Evolutionary conservation across 2,329 filamentous ascomycete species (phyloP), one percentile per base, ranked within the genome.

Genomic region (Neofusicoccum sp.): DNA sequence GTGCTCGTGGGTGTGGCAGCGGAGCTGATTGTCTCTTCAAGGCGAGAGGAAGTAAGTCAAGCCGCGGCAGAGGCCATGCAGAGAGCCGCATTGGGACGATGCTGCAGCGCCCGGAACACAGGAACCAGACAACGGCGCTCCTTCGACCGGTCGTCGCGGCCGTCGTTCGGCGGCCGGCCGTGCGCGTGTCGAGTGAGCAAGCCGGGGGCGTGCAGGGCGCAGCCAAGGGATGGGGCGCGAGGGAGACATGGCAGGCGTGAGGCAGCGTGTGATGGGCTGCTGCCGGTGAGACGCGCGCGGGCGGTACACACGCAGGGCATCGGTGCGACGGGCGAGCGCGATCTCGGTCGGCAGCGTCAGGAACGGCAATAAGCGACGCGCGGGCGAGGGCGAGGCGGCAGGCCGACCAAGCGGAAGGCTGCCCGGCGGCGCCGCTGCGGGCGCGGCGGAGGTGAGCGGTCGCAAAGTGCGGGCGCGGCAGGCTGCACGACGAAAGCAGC

Each of bases 361-460:
- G 37, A 22, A 33, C 52, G 52, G 28, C n/a, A n/a, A 37, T 14
- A 58, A 28, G 39, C 54, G 54, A 56, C 6, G 36, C n/a, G 50
- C 37, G 14, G 33, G 31, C 48, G 48, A 37, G 7, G 28, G 12
- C 16, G 11, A 31, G 14, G 16, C 41, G 41, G 8, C 39, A 14
- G 29, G 39, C 41, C 4, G 41, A 36, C 54, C 54, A 58, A 58
- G 54, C 54, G 54, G 54, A 58, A 45, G 8, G 9, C 36, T 41
- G 39, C 29, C 54, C 54, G 54, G n/a, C 22, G n/a, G 16, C 31
- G 54, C 54, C 54, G 50, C 50, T 56, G 50, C 50, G 50, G 34
- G 41, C 52, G 9, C 11, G 54, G 54, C 9, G 8, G 47, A 62
- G 59, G 39, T 54, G 59, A 62, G 59, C 48, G 43, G 31, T 62